phyloP scores from a whole-genome alignment of 1,139 yeast genomes.

The Entelexis sorbosivorans region DNA sequence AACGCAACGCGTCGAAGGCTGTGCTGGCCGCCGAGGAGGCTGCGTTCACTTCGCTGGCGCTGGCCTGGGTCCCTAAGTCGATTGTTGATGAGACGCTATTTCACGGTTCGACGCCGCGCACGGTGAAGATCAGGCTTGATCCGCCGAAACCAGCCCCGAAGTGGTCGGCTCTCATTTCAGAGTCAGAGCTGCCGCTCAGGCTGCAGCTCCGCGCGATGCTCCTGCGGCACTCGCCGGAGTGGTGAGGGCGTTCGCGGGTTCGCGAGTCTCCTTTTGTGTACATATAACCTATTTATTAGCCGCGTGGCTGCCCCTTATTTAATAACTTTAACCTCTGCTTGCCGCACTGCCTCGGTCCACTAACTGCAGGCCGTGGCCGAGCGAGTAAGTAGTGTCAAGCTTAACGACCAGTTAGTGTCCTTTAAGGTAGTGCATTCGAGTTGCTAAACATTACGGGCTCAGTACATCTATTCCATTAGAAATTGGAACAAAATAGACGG shows the following conservation, averaged over 20 bases:
- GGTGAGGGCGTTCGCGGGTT: background rate
- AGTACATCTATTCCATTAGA: too few relatives aligned
- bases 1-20: slow-evolving; percentile 26
- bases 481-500: too few relatives aligned
- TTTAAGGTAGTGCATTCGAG: too few relatives aligned
- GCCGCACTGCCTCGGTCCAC: too few relatives aligned
- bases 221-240: background rate
- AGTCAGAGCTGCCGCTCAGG: background rate
- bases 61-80: slow-evolving; percentile 42
- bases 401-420: too few relatives aligned
- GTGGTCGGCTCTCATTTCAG: background rate
- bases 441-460: too few relatives aligned
- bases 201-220: background rate
- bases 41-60: slow-evolving; percentile 40
- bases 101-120: background rate
- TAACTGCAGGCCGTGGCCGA: too few relatives aligned
- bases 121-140: slow-evolving; percentile 9
- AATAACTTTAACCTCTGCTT: too few relatives aligned
- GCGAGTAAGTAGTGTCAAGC: too few relatives aligned
- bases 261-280: background rate
- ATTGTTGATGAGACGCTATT: slow-evolving; percentile 24
- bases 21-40: slow-evolving; percentile 36
- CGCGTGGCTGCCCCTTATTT: too few relatives aligned
- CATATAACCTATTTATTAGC: background rate
- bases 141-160: background rate